These are phyloP conservation scores for Sicyos edulis DNA, from an alignment of 306 rosid genomes.

Conservation along the genomic window DNA sequence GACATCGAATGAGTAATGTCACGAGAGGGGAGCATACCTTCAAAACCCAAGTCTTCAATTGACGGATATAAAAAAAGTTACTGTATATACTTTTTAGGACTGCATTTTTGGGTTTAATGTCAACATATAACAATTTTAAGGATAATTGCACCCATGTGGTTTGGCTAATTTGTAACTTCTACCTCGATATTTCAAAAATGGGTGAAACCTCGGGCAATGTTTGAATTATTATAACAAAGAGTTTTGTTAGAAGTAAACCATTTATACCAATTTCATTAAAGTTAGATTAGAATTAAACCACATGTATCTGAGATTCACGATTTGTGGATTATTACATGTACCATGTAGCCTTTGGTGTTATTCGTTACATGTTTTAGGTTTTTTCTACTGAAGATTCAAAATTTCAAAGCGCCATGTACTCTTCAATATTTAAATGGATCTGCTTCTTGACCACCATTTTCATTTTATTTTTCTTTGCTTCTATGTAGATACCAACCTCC, in stretches of 20 bases:
- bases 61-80: no score
- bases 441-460: not conserved
- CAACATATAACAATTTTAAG: not conserved
- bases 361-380: not conserved
- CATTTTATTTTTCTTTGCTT: not conserved
- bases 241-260: no score
- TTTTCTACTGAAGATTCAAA: not conserved
- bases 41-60: no score
- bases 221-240: no score
- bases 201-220: no score
- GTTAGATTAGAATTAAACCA: no score
- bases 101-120: slow-evolving; percentile 10
- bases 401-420: not conserved
- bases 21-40: no score
- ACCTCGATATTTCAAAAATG: not conserved
- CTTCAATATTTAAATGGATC: not conserved
- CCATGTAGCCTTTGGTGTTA: not conserved
- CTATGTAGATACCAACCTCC: slow-evolving; percentile 71
- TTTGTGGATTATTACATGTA: no score
- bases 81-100: not conserved
- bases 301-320: no score
- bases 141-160: not conserved
- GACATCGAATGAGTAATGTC: no score
- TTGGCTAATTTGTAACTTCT: not conserved
- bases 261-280: no score